Conservation (phyloP, 2,329 filamentous ascomycete species). For the Pestalotiopsis sp. region DNA sequence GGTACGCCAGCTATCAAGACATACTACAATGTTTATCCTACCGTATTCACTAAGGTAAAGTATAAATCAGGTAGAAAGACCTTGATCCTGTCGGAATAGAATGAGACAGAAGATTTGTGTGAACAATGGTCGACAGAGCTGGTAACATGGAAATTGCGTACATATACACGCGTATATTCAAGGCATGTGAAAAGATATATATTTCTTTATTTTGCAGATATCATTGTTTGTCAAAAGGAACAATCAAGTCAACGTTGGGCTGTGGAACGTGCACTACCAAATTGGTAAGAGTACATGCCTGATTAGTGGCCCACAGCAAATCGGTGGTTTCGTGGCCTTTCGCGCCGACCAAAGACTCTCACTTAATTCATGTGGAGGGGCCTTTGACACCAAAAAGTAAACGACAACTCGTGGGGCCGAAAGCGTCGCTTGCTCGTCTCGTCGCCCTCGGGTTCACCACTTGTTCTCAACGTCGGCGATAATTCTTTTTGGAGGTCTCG, state of each 20-base stretch:
- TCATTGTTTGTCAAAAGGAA: no score
- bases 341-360: neutral
- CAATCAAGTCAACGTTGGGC: no score
- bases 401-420: neutral
- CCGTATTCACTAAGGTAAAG: no score
- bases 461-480: neutral
- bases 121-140: no score
- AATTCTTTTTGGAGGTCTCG: neutral
- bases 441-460: neutral
- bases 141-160: no score
- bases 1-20: no score
- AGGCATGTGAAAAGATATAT: neutral
- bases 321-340: slow-evolving; percentile 11
- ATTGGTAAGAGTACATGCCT: no score
- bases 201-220: neutral
- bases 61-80: no score
- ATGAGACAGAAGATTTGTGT: no score
- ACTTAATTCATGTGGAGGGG: neutral
- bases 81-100: no score
- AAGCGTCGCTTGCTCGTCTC: neutral
- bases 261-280: no score
- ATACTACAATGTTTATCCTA: no score
- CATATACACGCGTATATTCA: neutral
- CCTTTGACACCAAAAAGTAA: neutral
- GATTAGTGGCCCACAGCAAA: neutral